These are phyloP conservation scores for Apiospora pterosperma DNA, from an alignment of 2,329 filamentous ascomycete species.

Conservation along the genomic window DNA sequence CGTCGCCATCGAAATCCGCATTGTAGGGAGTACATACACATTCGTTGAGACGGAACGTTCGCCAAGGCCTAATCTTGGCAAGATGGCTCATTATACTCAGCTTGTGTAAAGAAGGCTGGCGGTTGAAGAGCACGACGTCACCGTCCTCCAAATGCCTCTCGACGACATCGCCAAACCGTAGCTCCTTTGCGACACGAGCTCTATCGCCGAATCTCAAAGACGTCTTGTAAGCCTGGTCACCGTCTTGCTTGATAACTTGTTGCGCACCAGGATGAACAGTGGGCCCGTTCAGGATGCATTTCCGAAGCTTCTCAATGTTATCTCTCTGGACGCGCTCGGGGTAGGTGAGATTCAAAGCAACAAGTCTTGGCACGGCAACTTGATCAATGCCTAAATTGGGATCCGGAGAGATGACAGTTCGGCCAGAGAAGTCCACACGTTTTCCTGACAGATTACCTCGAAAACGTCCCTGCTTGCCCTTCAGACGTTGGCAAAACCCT, in stretches of 20 bases:
- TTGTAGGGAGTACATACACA: slow-evolving; percentile 99
- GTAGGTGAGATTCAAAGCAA: slow-evolving; percentile 96
- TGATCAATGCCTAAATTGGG: slow-evolving; percentile 92
- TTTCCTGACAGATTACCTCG: slow-evolving; percentile 96
- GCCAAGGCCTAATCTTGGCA: slow-evolving; percentile 89
- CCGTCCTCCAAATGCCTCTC: slow-evolving; percentile 94
- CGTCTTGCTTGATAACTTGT: slow-evolving; percentile 67
- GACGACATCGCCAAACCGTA: slow-evolving; percentile 82
- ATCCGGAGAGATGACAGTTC: slow-evolving; percentile 96
- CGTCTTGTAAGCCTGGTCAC: slow-evolving; percentile 57
- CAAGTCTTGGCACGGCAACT: slow-evolving; percentile 84
- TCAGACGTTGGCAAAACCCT: slow-evolving; percentile 91
- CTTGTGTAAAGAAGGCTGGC: slow-evolving; percentile 95
- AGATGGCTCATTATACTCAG: slow-evolving; percentile 97
- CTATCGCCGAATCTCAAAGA: slow-evolving; percentile 74
- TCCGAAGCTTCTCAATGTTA: slow-evolving; percentile 78
- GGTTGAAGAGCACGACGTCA: slow-evolving; percentile 96
- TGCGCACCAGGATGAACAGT: slow-evolving; percentile 86
- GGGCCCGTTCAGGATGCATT: slow-evolving; percentile 72
- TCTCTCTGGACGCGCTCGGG: slow-evolving; percentile 82
- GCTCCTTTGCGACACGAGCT: slow-evolving; percentile 66
- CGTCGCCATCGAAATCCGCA: slow-evolving; percentile 97
- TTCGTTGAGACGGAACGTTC: slow-evolving; percentile 95
- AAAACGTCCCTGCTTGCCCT: slow-evolving; percentile 96
- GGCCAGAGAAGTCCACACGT: slow-evolving; percentile 95